A percentile compares a stretch with the other conserved stretches of the same genome.
Evolutionary conservation across 306 rosid genomes (phyloP).

Genomic region (Cucumis cinereus): DNA sequence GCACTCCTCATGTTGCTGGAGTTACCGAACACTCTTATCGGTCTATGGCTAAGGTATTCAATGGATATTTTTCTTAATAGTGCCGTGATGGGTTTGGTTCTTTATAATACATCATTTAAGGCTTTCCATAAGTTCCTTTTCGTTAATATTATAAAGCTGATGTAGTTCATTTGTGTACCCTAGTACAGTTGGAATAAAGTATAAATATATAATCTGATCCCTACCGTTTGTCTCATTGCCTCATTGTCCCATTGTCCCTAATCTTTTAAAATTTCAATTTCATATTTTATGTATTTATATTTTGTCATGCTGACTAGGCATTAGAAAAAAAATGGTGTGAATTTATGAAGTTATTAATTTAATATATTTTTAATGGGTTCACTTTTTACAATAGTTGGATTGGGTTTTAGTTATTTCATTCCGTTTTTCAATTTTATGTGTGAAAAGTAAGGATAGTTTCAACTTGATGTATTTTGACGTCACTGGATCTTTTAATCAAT

Average conservation of each 20-base stretch:
- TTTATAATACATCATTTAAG: background rate
- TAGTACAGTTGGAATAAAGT: background rate
- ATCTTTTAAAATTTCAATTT: background rate
- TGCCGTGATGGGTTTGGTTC: background rate
- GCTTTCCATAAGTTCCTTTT: background rate
- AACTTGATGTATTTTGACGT: too few species aligned
- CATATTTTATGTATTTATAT: too few species aligned
- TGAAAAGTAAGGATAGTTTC: too few species aligned
- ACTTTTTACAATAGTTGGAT: too few species aligned
- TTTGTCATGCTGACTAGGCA: too few species aligned
- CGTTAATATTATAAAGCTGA: background rate
- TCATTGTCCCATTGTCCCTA: background rate
- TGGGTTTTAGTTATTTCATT: too few species aligned
- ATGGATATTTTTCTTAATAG: background rate
- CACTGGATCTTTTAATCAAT: too few species aligned
- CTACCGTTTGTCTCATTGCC: background rate
- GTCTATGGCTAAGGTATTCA: constrained; percentile 70
- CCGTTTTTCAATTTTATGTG: too few species aligned
- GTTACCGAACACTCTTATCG: constrained; percentile 70
- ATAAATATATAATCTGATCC: background rate
- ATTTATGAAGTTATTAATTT: too few species aligned
- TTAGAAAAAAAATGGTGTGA: too few species aligned
- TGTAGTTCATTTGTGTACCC: background rate
- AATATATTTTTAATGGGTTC: too few species aligned
- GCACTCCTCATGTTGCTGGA: constrained; percentile 90